Conservation (phyloP, 1,284 basidiomycete genomes). For the Polyporus tsugae region DNA sequence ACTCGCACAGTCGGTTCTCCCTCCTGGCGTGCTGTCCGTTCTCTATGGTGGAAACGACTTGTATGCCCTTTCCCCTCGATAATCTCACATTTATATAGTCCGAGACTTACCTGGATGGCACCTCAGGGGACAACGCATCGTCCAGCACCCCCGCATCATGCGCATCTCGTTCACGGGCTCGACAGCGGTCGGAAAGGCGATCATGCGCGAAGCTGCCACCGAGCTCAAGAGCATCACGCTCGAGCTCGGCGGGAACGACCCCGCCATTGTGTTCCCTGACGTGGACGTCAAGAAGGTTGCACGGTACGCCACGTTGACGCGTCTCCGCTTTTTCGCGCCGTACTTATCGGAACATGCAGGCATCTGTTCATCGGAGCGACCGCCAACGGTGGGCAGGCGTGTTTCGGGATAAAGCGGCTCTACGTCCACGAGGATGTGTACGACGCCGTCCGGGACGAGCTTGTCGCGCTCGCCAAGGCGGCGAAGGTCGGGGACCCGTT, state of each 20-base stretch:
- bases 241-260: slow-evolving; percentile 34
- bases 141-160: slow-evolving; percentile 26
- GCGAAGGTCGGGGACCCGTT: slow-evolving; percentile 25
- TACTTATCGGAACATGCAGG: slow-evolving; percentile 8
- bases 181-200: slow-evolving; percentile 20
- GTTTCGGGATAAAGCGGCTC: slow-evolving; percentile 28
- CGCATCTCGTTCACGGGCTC: slow-evolving; percentile 33
- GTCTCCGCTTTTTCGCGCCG: neutral
- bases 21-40: slow-evolving; percentile 32
- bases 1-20: slow-evolving; percentile 29
- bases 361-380: slow-evolving; percentile 17
- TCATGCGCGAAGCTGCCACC: slow-evolving; percentile 26
- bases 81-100: too few relatives aligned
- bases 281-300: slow-evolving; percentile 28
- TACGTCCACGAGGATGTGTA: slow-evolving; percentile 29
- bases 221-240: slow-evolving; percentile 29
- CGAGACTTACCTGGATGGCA: neutral
- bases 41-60: slow-evolving; percentile 27
- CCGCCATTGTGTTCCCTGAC: slow-evolving; percentile 29
- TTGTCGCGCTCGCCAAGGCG: slow-evolving; percentile 21
- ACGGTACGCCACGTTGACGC: slow-evolving; percentile 11
- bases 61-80: slow-evolving; percentile 12
- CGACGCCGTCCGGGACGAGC: slow-evolving; percentile 26
- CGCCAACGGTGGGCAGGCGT: slow-evolving; percentile 27
- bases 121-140: slow-evolving; percentile 26